These are phyloP conservation scores for Plenodomus tracheiphilus DNA, from an alignment of 2,329 filamentous ascomycete species.

Conservation along the genomic window DNA sequence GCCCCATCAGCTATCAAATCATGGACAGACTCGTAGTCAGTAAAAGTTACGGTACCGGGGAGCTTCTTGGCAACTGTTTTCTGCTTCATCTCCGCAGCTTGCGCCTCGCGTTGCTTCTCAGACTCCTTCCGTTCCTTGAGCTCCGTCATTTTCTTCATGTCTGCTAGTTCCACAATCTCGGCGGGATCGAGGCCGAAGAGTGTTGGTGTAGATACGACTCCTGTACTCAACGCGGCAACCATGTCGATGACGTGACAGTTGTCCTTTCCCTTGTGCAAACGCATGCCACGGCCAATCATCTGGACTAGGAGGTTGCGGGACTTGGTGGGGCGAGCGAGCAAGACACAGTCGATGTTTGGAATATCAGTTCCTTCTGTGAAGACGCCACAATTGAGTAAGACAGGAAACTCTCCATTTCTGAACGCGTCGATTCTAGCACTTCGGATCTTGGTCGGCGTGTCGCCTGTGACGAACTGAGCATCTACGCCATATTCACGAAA, in stretches of 20 bases:
- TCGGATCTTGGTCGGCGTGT: constrained; percentile 71
- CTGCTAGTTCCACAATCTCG: constrained; percentile 71
- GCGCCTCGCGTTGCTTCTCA: constrained; percentile 46
- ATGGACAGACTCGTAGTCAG: constrained; percentile 88
- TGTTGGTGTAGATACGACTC: constrained; percentile 87
- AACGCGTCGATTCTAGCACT: constrained; percentile 75
- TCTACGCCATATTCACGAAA: constrained; percentile 81
- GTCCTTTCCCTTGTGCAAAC: constrained; percentile 76
- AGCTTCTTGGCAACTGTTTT: constrained; percentile 22
- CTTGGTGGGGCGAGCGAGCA: constrained; percentile 84
- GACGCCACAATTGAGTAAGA: constrained; percentile 91
- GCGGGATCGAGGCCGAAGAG: constrained; percentile 88
- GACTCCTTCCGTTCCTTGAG: constrained; percentile 55
- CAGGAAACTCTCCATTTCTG: constrained; percentile 74
- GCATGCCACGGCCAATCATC: constrained; percentile 96
- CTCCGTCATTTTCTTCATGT: constrained; percentile 62
- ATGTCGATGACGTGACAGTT: constrained; percentile 97
- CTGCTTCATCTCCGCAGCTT: constrained; percentile 71
- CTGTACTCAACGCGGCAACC: constrained; percentile 81
- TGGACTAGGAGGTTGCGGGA: constrained; percentile 94
- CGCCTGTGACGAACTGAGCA: constrained; percentile 82
- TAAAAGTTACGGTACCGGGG: constrained; percentile 69
- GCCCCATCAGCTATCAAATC: constrained; percentile 84
- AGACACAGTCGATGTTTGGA: constrained; percentile 91
- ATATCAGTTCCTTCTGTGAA: constrained; percentile 98